Evolutionary conservation across 225 moss, liverwort and hornwort species (phyloP).

Genomic region (Straminergon stramineum): DNA sequence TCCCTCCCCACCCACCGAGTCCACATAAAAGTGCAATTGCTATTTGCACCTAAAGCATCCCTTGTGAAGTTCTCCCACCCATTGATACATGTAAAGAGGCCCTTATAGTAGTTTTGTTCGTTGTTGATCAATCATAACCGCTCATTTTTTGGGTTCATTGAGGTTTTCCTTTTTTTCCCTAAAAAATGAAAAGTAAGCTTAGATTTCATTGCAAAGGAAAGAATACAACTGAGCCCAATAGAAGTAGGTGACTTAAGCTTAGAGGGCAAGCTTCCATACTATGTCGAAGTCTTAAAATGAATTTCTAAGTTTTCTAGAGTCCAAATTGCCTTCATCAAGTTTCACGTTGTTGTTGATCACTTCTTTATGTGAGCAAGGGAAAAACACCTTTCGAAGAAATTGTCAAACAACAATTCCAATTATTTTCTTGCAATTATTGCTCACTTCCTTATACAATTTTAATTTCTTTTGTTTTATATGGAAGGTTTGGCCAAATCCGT

Average conservation of each 20-base stretch:
- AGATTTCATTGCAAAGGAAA: not conserved
- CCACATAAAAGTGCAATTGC: too few relatives aligned
- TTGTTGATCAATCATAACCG: not conserved
- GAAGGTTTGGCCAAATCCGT: not conserved
- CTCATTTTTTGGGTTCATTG: not conserved
- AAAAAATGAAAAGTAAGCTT: not conserved
- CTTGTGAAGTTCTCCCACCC: too few relatives aligned
- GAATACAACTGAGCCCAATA: not conserved
- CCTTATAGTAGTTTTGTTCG: too few relatives aligned
- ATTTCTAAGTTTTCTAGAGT: not conserved
- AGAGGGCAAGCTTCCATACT: not conserved
- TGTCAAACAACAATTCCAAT: not conserved
- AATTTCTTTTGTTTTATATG: not conserved
- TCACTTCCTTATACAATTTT: not conserved
- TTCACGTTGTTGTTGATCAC: not conserved
- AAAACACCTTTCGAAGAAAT: not conserved
- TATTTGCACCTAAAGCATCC: too few relatives aligned
- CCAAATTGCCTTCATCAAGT: fast-evolving
- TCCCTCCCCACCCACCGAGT: too few relatives aligned
- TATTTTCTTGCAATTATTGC: not conserved
- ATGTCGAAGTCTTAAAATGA: not conserved
- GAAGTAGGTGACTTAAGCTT: not conserved
- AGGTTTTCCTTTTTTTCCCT: not conserved
- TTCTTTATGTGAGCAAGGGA: not conserved
- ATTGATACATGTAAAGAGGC: too few relatives aligned